Conservation (phyloP, 257 asterid genomes). For the Nicotiana sylvestris region DNA sequence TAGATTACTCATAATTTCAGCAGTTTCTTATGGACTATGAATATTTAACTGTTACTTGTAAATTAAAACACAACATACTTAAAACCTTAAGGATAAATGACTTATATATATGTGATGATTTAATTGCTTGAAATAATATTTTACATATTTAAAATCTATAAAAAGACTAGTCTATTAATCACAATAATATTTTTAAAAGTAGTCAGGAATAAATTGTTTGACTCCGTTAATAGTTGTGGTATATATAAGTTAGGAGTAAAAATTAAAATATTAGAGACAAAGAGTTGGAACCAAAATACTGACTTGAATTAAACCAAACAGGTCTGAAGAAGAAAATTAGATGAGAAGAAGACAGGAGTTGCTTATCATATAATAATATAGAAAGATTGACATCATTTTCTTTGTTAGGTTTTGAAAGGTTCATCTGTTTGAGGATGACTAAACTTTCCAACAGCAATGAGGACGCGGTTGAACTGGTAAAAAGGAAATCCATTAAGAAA, state of each 20-base stretch:
- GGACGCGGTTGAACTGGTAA: constrained; percentile 37
- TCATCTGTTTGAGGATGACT: constrained; percentile 30
- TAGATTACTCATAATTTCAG: not conserved
- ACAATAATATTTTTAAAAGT: not conserved
- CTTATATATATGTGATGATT: not conserved
- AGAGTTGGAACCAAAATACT: not conserved
- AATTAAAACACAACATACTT: not conserved
- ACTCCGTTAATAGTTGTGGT: not conserved
- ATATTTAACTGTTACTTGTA: not conserved
- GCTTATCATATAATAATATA: not conserved
- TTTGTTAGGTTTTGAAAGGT: constrained; percentile 50
- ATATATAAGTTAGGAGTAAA: too few relatives aligned
- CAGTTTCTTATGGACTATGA: not conserved
- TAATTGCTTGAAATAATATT: not conserved
- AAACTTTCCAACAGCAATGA: constrained; percentile 37
- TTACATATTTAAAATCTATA: not conserved
- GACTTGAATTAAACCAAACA: not conserved
- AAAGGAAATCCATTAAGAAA: constrained; percentile 4
- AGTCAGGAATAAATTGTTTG: not conserved
- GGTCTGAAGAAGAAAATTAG: not conserved
- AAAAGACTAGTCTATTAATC: not conserved
- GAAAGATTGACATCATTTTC: constrained; percentile 29
- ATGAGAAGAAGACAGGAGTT: not conserved
- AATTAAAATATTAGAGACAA: too few relatives aligned
- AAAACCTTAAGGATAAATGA: not conserved